phyloP scores from a whole-genome alignment of 306 rosid genomes.

The Phaseolus lunatus region DNA sequence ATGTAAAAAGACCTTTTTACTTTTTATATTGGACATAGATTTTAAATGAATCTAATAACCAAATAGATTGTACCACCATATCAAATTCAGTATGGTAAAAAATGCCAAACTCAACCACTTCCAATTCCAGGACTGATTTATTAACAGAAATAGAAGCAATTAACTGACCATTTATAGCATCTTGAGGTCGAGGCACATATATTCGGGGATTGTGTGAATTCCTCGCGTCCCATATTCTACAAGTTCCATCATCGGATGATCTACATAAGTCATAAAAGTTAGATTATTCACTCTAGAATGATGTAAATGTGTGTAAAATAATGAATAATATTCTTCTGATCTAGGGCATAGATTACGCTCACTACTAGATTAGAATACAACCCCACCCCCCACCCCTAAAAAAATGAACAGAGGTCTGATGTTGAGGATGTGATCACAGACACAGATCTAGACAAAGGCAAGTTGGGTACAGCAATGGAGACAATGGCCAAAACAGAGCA shows the following conservation, averaged over 20 bases:
- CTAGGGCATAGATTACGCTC: background rate
- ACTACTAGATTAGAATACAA: slow-evolving; percentile 23
- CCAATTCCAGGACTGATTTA: slow-evolving; percentile 42
- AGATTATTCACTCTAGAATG: slow-evolving; percentile 18
- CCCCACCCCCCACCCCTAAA: no score
- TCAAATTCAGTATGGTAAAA: slow-evolving; percentile 35
- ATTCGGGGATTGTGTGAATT: slow-evolving; percentile 69
- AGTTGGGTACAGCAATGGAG: background rate
- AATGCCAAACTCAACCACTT: slow-evolving; percentile 41
- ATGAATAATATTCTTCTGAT: slow-evolving; percentile 27
- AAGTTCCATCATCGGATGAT: slow-evolving; percentile 94
- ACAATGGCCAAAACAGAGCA: slow-evolving; percentile 1
- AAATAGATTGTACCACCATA: slow-evolving; percentile 31
- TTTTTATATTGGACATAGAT: slow-evolving; percentile 19
- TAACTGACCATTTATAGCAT: slow-evolving; percentile 68
- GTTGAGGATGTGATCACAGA: slow-evolving; percentile 1
- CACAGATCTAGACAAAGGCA: background rate
- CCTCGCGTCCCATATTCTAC: slow-evolving; percentile 96
- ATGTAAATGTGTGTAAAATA: background rate
- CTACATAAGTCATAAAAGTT: slow-evolving; percentile 52
- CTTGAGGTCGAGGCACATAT: slow-evolving; percentile 74
- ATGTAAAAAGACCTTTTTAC: background rate
- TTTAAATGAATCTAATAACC: slow-evolving; percentile 24
- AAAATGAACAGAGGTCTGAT: background rate
- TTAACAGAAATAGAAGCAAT: slow-evolving; percentile 43